phyloP scores from a whole-genome alignment of 163 green algal genomes.

The Volvox carteri region DNA sequence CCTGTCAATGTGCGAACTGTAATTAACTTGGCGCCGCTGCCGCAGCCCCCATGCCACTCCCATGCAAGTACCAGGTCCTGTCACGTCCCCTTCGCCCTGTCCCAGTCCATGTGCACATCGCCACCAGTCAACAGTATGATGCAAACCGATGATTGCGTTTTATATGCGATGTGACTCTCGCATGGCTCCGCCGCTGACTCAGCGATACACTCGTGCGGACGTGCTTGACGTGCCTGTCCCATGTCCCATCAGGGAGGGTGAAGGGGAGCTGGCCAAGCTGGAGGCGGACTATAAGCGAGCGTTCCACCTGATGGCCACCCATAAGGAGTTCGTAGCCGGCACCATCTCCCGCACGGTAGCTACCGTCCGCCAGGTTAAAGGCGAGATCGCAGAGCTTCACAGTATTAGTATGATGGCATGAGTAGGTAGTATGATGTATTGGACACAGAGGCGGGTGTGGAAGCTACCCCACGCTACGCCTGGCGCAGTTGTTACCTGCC shows the following conservation, averaged over 20 bases:
- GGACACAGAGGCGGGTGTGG: too few species aligned
- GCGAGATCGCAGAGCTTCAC: neutral
- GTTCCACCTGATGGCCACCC: slow-evolving; percentile 62
- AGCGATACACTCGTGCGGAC: neutral
- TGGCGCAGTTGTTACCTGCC: too few species aligned
- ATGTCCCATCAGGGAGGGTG: slow-evolving; percentile 53
- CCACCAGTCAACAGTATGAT: neutral
- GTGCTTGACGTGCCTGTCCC: neutral
- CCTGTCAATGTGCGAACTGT: neutral
- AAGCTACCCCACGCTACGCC: too few species aligned
- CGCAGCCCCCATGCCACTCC: neutral
- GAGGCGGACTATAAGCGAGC: slow-evolving; percentile 62
- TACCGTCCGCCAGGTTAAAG: slow-evolving; percentile 8
- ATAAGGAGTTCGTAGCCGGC: slow-evolving; percentile 46
- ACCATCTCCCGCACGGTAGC: neutral
- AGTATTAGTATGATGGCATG: too few species aligned
- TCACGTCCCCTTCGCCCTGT: too few species aligned
- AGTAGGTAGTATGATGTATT: too few species aligned
- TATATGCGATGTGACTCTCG: neutral
- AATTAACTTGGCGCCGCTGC: neutral
- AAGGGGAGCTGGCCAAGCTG: slow-evolving; percentile 63
- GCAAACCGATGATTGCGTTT: neutral
- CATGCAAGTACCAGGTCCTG: too few species aligned
- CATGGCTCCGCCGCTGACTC: neutral
- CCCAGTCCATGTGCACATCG: too few species aligned